These are phyloP conservation scores for Fusarium miscanthi DNA, from an alignment of 2,329 filamentous ascomycete species.

Conservation along the genomic window DNA sequence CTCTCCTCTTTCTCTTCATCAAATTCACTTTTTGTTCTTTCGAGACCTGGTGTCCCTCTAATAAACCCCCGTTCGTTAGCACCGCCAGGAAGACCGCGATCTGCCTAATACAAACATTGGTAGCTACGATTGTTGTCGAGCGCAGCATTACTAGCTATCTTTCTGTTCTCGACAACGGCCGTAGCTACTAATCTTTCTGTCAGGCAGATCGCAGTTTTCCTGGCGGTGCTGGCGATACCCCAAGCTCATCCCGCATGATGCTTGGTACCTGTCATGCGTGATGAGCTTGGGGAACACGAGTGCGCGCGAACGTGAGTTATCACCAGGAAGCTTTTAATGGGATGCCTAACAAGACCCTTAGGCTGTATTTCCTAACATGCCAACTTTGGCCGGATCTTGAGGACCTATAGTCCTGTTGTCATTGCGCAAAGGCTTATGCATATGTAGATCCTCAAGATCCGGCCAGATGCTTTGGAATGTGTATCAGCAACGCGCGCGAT, in stretches of 20 bases:
- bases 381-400: not conserved
- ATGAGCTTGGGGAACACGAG: not conserved
- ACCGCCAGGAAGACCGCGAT: not conserved
- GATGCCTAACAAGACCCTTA: not conserved
- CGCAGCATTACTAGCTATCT: not conserved
- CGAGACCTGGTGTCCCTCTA: not conserved
- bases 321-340: accelerated
- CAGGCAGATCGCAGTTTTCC: not conserved
- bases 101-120: not conserved
- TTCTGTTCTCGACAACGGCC: not conserved
- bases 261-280: not conserved
- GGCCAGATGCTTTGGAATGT: not conserved
- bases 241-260: not conserved
- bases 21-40: not conserved
- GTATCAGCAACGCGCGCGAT: not conserved
- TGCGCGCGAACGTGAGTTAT: not conserved
- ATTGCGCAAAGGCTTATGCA: not conserved
- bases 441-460: not conserved
- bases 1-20: not conserved
- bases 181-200: not conserved
- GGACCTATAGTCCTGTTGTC: not conserved
- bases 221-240: not conserved
- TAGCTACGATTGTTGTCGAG: not conserved
- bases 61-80: not conserved
- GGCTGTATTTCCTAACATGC: not conserved